These are phyloP conservation scores for Diversispora eburnea DNA, from an alignment of 192 early-diverging fungal species.

Conservation along the genomic window DNA sequence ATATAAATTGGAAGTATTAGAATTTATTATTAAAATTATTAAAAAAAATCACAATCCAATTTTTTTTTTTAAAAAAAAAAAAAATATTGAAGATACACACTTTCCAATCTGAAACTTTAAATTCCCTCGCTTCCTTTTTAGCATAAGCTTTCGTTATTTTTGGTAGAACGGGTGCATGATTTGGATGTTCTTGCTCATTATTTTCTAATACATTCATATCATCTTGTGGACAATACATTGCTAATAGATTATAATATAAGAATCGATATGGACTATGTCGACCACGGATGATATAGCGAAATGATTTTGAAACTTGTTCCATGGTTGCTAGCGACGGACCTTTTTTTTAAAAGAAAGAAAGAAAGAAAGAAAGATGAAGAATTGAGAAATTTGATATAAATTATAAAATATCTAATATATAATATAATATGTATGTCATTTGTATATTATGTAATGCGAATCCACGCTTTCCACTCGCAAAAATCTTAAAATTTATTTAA, in stretches of 20 bases:
- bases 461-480: no score
- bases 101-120: constrained; percentile 30
- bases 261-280: constrained; percentile 27
- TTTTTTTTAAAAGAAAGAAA: neutral
- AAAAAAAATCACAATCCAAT: neutral
- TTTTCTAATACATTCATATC: neutral
- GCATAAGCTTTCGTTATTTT: neutral
- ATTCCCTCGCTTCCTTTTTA: constrained; percentile 7
- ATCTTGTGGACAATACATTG: constrained; percentile 8
- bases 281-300: constrained; percentile 14
- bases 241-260: constrained; percentile 21
- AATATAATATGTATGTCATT: neutral
- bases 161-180: constrained; percentile 24
- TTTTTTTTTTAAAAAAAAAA: neutral
- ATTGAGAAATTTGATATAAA: neutral
- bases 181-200: neutral
- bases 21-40: no score
- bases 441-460: no score
- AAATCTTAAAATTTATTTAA: no score
- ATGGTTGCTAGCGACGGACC: constrained; percentile 23
- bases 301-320: constrained; percentile 18
- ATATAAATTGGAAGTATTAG: no score
- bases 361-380: neutral
- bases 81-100: neutral
- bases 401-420: no score